Evolutionary conservation across 345 rosid species (phyloP).

Genomic region (Isatis tinctoria): DNA sequence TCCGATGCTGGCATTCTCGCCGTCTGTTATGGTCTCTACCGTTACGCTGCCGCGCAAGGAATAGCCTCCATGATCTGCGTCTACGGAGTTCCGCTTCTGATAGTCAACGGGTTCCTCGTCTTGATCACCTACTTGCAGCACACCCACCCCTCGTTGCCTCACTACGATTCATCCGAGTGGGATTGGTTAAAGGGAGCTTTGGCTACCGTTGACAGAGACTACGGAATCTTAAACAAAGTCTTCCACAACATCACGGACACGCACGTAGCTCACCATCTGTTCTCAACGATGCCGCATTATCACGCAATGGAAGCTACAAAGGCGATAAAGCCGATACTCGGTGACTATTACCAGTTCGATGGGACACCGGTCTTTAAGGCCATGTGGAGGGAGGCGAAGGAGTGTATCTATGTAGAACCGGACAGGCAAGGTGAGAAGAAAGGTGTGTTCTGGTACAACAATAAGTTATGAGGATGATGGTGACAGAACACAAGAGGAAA

Average conservation of each 20-base stretch:
- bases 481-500: neutral
- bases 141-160: constrained; percentile 82
- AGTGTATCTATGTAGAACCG: constrained; percentile 73
- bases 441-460: constrained; percentile 84
- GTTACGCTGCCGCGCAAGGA: constrained; percentile 47
- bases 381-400: constrained; percentile 87
- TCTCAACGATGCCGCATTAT: constrained; percentile 89
- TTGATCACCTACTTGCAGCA: constrained; percentile 82
- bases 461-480: constrained; percentile 43
- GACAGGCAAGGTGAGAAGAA: constrained; percentile 54
- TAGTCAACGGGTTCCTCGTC: constrained; percentile 67
- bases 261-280: constrained; percentile 82
- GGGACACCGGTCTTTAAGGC: constrained; percentile 65
- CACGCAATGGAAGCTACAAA: constrained; percentile 88
- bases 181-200: constrained; percentile 90
- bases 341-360: constrained; percentile 77
- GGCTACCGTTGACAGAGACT: constrained; percentile 81
- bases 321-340: constrained; percentile 77
- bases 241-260: constrained; percentile 88
- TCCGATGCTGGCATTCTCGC: constrained; percentile 72
- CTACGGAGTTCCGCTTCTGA: constrained; percentile 67
- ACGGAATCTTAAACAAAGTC: constrained; percentile 77
- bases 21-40: constrained; percentile 50
- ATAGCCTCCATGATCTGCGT: constrained; percentile 54
- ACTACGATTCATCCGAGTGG: constrained; percentile 78